Conservation (phyloP, 345 rosid species). For the Cardamine chenopodiifolia region DNA sequence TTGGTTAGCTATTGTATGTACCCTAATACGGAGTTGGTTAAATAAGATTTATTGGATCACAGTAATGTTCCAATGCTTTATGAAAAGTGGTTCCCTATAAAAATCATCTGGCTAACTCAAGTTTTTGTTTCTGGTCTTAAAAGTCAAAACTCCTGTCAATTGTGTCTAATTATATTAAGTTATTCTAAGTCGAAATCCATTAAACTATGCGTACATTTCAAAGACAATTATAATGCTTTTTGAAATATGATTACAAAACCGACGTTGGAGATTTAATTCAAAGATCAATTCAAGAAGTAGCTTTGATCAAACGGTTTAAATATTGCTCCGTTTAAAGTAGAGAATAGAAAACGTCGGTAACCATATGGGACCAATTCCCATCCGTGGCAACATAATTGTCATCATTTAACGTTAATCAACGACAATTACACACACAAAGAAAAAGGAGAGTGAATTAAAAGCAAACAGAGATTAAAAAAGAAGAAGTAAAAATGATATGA, state of each 20-base stretch:
- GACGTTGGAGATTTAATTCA: slow-evolving; percentile 24
- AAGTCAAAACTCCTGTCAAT: slow-evolving; percentile 40
- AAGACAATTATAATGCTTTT: slow-evolving; percentile 33
- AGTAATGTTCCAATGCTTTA: slow-evolving; percentile 30
- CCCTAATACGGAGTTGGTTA: neutral
- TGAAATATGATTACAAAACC: slow-evolving; percentile 35
- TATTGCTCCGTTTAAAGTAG: neutral
- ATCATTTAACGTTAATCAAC: slow-evolving; percentile 36
- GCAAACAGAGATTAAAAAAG: neutral
- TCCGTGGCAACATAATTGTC: slow-evolving; percentile 34
- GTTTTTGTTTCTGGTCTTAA: slow-evolving; percentile 34
- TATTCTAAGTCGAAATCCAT: slow-evolving; percentile 15
- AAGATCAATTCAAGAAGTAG: neutral
- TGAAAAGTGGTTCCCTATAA: slow-evolving; percentile 28
- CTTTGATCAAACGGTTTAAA: slow-evolving; percentile 35
- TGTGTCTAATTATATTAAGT: slow-evolving; percentile 20
- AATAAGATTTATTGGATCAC: neutral
- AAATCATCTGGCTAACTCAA: slow-evolving; percentile 39
- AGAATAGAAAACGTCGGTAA: slow-evolving; percentile 43
- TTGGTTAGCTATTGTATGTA: neutral
- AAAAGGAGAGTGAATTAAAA: neutral
- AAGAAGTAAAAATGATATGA: neutral
- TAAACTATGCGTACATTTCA: slow-evolving; percentile 25
- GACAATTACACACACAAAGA: slow-evolving; percentile 17
- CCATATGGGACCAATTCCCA: slow-evolving; percentile 34